Evolutionary conservation across 1,139 yeast genomes (phyloP).

Genomic region (Suhomyces chickasaworum): DNA sequence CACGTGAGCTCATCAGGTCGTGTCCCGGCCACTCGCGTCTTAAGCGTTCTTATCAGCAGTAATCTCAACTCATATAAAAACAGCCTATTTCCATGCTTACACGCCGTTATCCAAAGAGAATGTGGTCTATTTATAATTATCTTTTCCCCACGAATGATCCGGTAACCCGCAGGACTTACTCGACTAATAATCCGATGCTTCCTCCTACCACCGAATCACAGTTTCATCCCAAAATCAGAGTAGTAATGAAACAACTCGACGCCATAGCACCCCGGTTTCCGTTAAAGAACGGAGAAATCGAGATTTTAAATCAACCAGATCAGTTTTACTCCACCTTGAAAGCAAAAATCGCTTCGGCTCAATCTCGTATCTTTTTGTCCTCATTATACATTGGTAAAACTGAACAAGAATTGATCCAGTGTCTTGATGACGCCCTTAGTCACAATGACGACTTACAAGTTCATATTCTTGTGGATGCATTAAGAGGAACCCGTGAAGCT

Average conservation of each 20-base stretch:
- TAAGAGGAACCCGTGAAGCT: constrained; percentile 91
- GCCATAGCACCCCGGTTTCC: constrained; percentile 72
- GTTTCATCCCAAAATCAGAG: constrained; percentile 53
- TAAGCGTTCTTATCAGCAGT: constrained; percentile 4
- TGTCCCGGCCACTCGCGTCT: not conserved
- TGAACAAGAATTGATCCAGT: constrained; percentile 72
- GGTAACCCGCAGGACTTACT: constrained; percentile 20
- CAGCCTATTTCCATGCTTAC: constrained; percentile 7
- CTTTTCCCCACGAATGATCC: constrained; percentile 12
- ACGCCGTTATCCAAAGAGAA: constrained; percentile 6
- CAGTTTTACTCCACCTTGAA: constrained; percentile 69
- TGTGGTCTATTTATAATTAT: constrained; percentile 12
- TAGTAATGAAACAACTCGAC: constrained; percentile 59
- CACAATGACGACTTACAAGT: constrained; percentile 65
- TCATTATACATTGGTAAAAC: constrained; percentile 84
- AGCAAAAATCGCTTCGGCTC: constrained; percentile 53
- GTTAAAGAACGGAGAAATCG: constrained; percentile 59
- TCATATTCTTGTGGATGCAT: constrained; percentile 78
- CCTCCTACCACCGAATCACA: constrained; percentile 21
- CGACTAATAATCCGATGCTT: constrained; percentile 35
- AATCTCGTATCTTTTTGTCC: constrained; percentile 71
- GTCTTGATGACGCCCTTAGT: constrained; percentile 58
- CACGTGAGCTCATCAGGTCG: constrained; percentile 4
- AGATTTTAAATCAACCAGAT: constrained; percentile 64
- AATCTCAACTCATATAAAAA: not conserved